These are phyloP conservation scores for Paraurostyla sp. DNA, from an alignment of 73 alveolate genomes.

Conservation along the genomic window DNA sequence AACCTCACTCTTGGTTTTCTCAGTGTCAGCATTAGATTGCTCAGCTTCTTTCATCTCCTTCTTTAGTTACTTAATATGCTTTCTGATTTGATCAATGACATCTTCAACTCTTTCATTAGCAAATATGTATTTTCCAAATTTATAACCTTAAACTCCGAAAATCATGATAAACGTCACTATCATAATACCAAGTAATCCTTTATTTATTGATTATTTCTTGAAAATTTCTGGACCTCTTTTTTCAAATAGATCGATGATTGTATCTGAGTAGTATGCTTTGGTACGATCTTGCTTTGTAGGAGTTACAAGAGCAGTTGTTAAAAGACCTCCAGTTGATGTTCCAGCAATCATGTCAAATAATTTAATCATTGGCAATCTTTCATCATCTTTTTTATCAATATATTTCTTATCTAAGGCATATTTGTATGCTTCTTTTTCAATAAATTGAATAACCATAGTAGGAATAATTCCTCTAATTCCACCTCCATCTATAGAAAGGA, in stretches of 20 bases:
- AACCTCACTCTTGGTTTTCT: neutral
- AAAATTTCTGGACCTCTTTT: constrained; percentile 31
- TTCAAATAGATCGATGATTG: neutral
- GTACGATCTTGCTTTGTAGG: neutral
- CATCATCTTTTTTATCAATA: neutral
- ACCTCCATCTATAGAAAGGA: constrained; percentile 64
- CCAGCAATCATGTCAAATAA: constrained; percentile 67
- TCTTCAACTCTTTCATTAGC: constrained; percentile 34
- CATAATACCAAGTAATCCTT: constrained; percentile 42
- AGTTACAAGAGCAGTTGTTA: constrained; percentile 30
- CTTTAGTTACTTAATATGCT: constrained; percentile 40
- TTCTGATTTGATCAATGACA: constrained; percentile 9
- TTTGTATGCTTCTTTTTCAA: constrained; percentile 34
- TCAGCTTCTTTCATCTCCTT: neutral
- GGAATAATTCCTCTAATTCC: constrained; percentile 59
- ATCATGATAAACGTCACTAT: neutral
- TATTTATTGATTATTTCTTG: neutral
- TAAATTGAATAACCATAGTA: constrained; percentile 3
- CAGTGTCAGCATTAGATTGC: neutral
- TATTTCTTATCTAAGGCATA: neutral
- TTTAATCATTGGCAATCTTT: constrained; percentile 19
- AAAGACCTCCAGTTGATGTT: constrained; percentile 70
- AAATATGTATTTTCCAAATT: neutral
- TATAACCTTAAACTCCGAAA: constrained; percentile 30
- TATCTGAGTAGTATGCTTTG: neutral